Percentiles rank a stretch among this genome's conserved stretches.
phyloP scores from a whole-genome alignment of 805 yeast genomes.

The Teunomyces lycoperdinae region DNA sequence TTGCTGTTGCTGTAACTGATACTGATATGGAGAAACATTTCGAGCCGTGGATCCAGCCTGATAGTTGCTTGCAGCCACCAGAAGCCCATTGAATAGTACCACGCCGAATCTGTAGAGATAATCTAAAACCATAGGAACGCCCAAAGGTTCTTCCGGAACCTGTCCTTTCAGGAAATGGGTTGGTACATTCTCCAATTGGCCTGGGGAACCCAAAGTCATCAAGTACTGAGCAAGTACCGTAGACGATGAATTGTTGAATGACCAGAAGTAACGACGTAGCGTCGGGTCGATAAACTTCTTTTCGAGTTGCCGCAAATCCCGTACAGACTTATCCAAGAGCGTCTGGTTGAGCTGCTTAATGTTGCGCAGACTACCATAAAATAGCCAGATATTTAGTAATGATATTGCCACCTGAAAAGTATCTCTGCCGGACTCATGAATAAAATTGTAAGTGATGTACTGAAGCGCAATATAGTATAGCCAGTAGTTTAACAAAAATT shows the following conservation, averaged over 20 bases:
- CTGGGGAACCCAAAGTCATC: background rate
- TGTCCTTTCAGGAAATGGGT: background rate
- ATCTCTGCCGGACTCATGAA: background rate
- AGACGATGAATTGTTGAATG: background rate
- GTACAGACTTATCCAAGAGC: slow-evolving; percentile 1
- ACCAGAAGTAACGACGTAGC: slow-evolving; percentile 5
- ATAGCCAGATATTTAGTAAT: slow-evolving; percentile 9
- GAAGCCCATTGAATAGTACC: background rate
- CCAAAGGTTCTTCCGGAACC: background rate
- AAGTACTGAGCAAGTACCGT: slow-evolving; percentile 1
- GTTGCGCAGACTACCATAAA: slow-evolving; percentile 11
- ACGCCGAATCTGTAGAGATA: background rate
- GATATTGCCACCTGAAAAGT: slow-evolving; percentile 1
- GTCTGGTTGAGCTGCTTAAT: slow-evolving; percentile 6
- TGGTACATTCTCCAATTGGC: background rate
- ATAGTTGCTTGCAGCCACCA: slow-evolving; percentile 2
- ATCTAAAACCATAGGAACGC: background rate
- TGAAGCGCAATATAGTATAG: slow-evolving; percentile 10
- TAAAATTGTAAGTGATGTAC: background rate
- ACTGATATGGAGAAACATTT: too few relatives aligned
- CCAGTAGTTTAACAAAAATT: slow-evolving; percentile 15
- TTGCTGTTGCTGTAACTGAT: too few relatives aligned
- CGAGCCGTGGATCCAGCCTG: background rate
- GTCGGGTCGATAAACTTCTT: slow-evolving; percentile 4
- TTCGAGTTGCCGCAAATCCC: slow-evolving; percentile 5